Base-by-base conservation (phyloP, 805 yeast species). In the Metschnikowia noctiluminum region DNA sequence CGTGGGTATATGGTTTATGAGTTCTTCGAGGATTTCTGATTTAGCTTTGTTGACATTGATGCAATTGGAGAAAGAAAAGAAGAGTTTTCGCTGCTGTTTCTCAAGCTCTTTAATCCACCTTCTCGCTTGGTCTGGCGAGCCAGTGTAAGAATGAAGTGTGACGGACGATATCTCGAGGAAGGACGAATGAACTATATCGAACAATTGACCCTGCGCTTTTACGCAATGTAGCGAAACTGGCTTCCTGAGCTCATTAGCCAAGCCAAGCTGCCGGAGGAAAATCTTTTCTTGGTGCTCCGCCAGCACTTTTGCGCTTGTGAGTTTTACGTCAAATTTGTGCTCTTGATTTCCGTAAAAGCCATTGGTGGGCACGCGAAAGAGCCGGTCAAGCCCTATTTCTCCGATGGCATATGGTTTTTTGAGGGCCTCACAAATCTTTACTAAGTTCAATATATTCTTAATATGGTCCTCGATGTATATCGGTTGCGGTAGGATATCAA, bases 311-410 rank as follows among this genome's bases (percentile, higher is more conserved):
- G 78, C 79, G n/a, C 70, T 43, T 7, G 74, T 60, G 37, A 73
- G 59, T 45, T 55, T 73, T 76, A 64, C 48, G 12, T 42, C 49
- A 12, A 28, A 16, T 54, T 32, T 49, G 13, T 44, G 45, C 2
- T 45, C 46, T n/a, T 45, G 46, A 50, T 71, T 68, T 2, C 84
- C 84, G 49, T 69, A 70, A 59, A 63, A 81, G 1, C 90, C 89
- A 48, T 68, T 69, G 47, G 64, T 57, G 2, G 95, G 96, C 4
- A 91, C 63, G 35, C 87, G 65, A 60, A 88, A 87, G 30, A 80
- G 60, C 63, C 84, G 87, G 63, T 92, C 99, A 2, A 94, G 68
- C 0, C 99, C 99, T n/a, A 89, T 77, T 58, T 92, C 99, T 0
- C 99, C 99, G 9, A 92, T 72, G 11, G 87, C 77, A 16, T 58